phyloP scores from a whole-genome alignment of 2,329 filamentous ascomycete genomes.

The Cercospora beticola region DNA sequence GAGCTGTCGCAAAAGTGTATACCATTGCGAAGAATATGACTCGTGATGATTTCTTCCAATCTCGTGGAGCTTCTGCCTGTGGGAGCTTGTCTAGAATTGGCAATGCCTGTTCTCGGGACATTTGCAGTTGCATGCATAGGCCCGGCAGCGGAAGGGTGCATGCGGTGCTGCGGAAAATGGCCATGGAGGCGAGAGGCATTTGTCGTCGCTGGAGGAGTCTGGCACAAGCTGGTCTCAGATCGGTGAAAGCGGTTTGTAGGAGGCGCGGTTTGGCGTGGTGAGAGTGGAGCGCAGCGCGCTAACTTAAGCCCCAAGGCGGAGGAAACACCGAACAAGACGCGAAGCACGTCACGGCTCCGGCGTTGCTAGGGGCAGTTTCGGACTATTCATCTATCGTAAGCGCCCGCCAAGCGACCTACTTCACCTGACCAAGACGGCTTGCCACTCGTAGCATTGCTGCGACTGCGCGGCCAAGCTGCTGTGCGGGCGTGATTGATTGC shows the following conservation, averaged over 20 bases:
- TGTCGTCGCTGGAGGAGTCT: neutral
- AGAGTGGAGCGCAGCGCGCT: neutral
- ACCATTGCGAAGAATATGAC: neutral
- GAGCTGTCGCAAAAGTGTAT: neutral
- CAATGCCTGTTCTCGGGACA: neutral
- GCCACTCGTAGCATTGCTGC: neutral
- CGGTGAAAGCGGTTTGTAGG: neutral
- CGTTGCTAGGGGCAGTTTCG: neutral
- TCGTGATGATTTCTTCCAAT: neutral
- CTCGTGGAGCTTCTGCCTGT: neutral
- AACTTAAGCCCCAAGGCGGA: neutral
- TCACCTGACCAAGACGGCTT: conserved; percentile 1
- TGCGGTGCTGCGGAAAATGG: neutral
- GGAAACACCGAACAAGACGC: neutral
- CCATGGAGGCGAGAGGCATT: neutral
- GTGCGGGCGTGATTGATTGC: neutral
- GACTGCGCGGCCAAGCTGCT: neutral
- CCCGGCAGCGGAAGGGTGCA: neutral
- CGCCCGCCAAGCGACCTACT: conserved; percentile 6
- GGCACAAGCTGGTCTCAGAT: neutral
- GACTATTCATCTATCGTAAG: conserved; percentile 5
- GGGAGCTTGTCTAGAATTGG: neutral
- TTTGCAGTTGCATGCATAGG: neutral
- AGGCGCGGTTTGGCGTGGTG: neutral
- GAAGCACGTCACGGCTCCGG: too few relatives aligned